Evolutionary conservation across 768 basidiomycete species (phyloP), one percentile per base, ranked within the genome.

Genomic region (Multifurca ochricompacta): DNA sequence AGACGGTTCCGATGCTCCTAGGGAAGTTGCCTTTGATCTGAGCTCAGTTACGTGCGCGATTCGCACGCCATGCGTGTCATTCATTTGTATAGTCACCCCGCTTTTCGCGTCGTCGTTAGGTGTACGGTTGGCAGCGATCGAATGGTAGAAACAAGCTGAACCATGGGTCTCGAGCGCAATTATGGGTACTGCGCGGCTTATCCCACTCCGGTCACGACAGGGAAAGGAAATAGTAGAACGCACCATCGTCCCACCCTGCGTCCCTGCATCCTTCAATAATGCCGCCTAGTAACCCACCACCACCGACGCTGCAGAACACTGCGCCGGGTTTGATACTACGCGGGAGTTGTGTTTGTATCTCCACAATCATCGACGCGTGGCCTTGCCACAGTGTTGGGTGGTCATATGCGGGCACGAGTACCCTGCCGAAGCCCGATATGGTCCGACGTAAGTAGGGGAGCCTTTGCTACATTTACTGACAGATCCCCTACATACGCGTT

Each of bases 261-360:
- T 63, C 64, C 47, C 73, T 73, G 61, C 85, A 87, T n/a, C 87
- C 87, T 4, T 73, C 67, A 31, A 87, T 78, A 42, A 88, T 68
- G 0, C 88, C 88, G 9, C 81, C 85, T 3, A 86, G 67, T 0
- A 90, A 68, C 1, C 87, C 86, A 0, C 76, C 87, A 0, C 87
- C 87, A 34, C 88, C 88, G 11, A 89, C 84, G 48, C 81, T 82
- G 63, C 87, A 89, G 55, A 89, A 80, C 39, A 90, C 81, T 0
- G 84, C 85, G 54, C 82, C 78, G 6, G 87, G 86, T 60, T 75
- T 77, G 35, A 43, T 49, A 0, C 54, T 62, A 2, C 60, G 56
- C 1, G 67, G 67, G 4, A 88, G 69, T 58, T 87, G 83, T 9
- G 65, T 62, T 16, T 71, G 65, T 39, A 87, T 79, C 63, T 90